Evolutionary conservation across 768 basidiomycete genomes (phyloP), one percentile per base, ranked within the genome.

Genomic region (Lactarius quietus): DNA sequence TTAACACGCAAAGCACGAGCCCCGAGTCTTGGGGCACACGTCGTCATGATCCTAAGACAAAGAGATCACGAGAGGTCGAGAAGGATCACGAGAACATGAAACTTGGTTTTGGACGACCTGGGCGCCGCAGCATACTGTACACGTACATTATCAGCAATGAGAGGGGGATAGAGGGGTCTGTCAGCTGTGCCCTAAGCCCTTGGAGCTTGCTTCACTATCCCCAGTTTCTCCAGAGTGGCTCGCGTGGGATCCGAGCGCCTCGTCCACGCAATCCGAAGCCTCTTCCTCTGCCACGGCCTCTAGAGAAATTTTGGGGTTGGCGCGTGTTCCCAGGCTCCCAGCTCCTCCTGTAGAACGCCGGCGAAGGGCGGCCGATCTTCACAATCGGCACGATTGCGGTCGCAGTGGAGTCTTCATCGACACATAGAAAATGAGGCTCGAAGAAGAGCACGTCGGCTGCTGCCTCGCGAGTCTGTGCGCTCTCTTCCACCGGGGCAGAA

Each of bases 401-500:
- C 2, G 17, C 12, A 8, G 15, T n/a, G 41, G 57, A 36, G 26
- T 33, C 28, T 64, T 23, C 48, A 29, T 53, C 57, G 39, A 41
- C 45, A 52, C 23, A 36, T 31, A 33, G 31, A 33, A 33, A 29
- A 17, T 18, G 54, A 12, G 54, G 41, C 31, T 48, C 51, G 28
- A 65, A 65, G 41, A 65, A 65, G 45, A 65, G 60, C 15, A 43
- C 60, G 20, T 65, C 60, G n/a, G 54, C 38, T 1, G 64, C 59
- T 17, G 48, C 64, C 41, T 65, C 53, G 18, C 60, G 60, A 20
- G 64, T 65, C 60, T 62, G 64, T 28, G 38, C 36, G 38, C 64
- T 33, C 54, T 65, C 64, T 26, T 39, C 64, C 20, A 15, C 9
- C 18, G 17, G 28, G 9, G 31, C 8, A n/a, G 23, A 8, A 7